Base-by-base conservation (phyloP, 352 stramenopile species). In the Albugo laibachii region DNA sequence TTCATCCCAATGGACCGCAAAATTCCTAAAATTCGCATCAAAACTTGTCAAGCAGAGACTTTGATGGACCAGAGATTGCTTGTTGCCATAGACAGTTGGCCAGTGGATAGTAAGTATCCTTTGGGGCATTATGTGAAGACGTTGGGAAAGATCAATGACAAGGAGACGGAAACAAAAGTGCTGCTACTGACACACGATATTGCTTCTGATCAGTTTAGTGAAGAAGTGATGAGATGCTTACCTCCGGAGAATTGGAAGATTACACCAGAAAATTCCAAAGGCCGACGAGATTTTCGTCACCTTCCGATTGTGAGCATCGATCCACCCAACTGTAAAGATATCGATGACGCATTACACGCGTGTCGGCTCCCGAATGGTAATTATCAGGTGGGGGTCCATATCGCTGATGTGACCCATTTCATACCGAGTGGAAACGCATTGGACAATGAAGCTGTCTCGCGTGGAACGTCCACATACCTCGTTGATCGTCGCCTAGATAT, bases 341-440 rank as follows among this genome's bases (percentile, higher is more conserved):
- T 99, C 59, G 95, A 99, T 59, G 95, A 99, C 66, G 95, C 95
- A 3, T 66, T 99, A 31, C 93, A 98, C 58, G 93, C 80, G 14
- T 83, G 75, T 14, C 54, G 82, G 27, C 63, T 98, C 20, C 69
- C 80, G 6, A 97, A 98, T 61, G 94, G 92, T 18, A 76, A 83
- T 53, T 48, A 89, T 46, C 76, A 97, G 45, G 74, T 97, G 6
- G 94, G 94, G 12, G 94, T 99, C 13, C 95, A 99, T 59, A 99
- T 99, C 67, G 95, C 95, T 4, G 95, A 99, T 59, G 95, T 99
- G 10, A 97, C 92, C 45, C 89, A 99, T 62, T 99, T 98, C 63
- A 94, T 99, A 18, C 70, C 82, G 20, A 70, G 92, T 13, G 92
- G 83, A 15, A 93, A 67, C 21, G 68, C 94, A 8, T 75, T 99